These are phyloP conservation scores for Aspergillus felis DNA, from an alignment of 2,329 filamentous ascomycete genomes.

Conservation along the genomic window DNA sequence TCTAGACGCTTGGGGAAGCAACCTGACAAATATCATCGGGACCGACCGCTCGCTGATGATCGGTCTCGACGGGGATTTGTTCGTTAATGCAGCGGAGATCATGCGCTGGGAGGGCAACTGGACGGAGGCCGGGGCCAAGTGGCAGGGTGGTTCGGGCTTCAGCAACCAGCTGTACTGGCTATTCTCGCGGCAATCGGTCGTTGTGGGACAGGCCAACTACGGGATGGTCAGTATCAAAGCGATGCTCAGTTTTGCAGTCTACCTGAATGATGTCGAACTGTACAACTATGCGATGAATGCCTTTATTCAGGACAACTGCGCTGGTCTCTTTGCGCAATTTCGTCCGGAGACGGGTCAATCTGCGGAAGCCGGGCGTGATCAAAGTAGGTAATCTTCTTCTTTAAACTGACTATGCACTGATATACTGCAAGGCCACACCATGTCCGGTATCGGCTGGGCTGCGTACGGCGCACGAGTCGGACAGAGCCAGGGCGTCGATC, in stretches of 20 bases:
- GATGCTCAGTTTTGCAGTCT: conserved; percentile 39
- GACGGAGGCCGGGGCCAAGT: conserved; percentile 33
- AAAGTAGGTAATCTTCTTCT: conserved; percentile 8
- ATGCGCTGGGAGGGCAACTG: conserved; percentile 44
- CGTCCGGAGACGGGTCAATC: conserved; percentile 33
- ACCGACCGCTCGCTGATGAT: conserved; percentile 32
- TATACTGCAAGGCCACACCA: conserved; percentile 21
- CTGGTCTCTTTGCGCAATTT: conserved; percentile 27
- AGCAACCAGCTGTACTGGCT: conserved; percentile 42
- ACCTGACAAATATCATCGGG: conserved; percentile 13
- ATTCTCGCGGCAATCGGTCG: conserved; percentile 36
- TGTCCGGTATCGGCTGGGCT: conserved; percentile 32
- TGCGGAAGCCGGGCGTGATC: conserved; percentile 38
- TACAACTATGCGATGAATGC: conserved; percentile 41
- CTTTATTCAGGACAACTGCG: conserved; percentile 36
- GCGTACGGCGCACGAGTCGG: conserved; percentile 31
- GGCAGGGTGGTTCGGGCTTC: conserved; percentile 36
- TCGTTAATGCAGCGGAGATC: conserved; percentile 44
- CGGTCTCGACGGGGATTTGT: conserved; percentile 38
- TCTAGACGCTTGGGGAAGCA: conserved; percentile 27
- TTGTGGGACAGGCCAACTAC: conserved; percentile 43
- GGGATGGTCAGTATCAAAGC: conserved; percentile 41
- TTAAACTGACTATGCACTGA: no score
- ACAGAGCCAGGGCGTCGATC: conserved; percentile 35
- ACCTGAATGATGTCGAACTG: conserved; percentile 39